phyloP scores from a whole-genome alignment of 2,329 filamentous ascomycete species.

The Coniochaeta prunicola region DNA sequence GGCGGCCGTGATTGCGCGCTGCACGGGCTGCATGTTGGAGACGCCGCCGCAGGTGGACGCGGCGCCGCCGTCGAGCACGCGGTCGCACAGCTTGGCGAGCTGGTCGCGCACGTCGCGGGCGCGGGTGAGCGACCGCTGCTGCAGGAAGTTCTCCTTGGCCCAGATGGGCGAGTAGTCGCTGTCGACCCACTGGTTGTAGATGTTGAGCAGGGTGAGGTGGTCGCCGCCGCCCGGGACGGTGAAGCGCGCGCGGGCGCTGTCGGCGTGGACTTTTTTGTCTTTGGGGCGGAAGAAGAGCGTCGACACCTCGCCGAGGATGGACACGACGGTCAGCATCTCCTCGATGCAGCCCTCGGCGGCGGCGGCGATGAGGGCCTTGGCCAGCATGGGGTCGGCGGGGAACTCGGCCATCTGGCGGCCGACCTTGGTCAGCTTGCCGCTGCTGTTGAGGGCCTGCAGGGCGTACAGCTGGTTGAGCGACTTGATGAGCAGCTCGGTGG shows the following conservation, averaged over 20 bases:
- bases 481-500: slow-evolving; percentile 80
- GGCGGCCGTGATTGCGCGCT: slow-evolving; percentile 80
- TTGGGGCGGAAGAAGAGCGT: slow-evolving; percentile 92
- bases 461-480: slow-evolving; percentile 89
- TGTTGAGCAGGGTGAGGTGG: slow-evolving; percentile 78
- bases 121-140: slow-evolving; percentile 81
- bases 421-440: slow-evolving; percentile 81
- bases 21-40: slow-evolving; percentile 68
- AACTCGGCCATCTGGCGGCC: slow-evolving; percentile 95
- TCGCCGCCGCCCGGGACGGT: slow-evolving; percentile 88
- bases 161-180: slow-evolving; percentile 82
- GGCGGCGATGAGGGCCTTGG: slow-evolving; percentile 80
- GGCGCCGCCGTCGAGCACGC: slow-evolving; percentile 72
- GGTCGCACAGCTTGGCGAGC: slow-evolving; percentile 83
- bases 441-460: slow-evolving; percentile 80
- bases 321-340: slow-evolving; percentile 86
- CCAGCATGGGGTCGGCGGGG: slow-evolving; percentile 84
- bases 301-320: slow-evolving; percentile 84
- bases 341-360: slow-evolving; percentile 90
- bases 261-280: slow-evolving; percentile 94
- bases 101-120: slow-evolving; percentile 91
- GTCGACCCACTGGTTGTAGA: slow-evolving; percentile 95
- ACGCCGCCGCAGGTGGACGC: slow-evolving; percentile 66
- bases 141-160: slow-evolving; percentile 88
- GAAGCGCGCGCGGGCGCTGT: slow-evolving; percentile 82